Evolutionary conservation across 2,329 filamentous ascomycete species (phyloP), one percentile per base, ranked within the genome.

Genomic region (Fusarium sp.): DNA sequence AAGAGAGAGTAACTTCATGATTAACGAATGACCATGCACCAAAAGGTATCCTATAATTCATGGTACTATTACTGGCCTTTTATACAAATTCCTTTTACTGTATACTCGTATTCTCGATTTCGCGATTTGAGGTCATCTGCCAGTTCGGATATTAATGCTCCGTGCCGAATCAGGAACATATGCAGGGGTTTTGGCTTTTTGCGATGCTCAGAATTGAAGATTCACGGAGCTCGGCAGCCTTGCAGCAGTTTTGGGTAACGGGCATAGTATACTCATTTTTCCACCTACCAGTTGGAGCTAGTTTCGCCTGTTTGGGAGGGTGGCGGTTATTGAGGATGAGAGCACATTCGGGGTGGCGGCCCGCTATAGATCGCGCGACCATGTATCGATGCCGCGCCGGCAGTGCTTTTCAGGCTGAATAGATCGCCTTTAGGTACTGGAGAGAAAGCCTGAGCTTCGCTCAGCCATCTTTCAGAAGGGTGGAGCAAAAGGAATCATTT

Each of bases 1-100:
- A 18, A 70, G 25, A 28, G 55, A 39, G 6, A 62, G 28, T 7
- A 70, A 42, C 56, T 54, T 70, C 68, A 70, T 70, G 34, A 28
- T 42, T 9, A 25, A 21, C 45, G 18, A 26, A 11, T 37, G 31
- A 19, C 19, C n/a, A 2, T 49, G 14, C 21, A 16, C n/a, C 9
- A 7, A 6, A 1, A 18, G 0, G 8, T 4, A 2, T n/a, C 18
- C 49, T 52, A 52, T 52, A 52, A 12, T 41, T 19, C 18, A 6
- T 2, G 3, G 4, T 10, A 11, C 11, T 52, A 52, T 52, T 52
- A 19, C 14, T 14, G 1, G 2, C 34, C 11, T 28, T 41, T 42
- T 52, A 52, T 49, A n/a, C 18, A 7, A 2, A 6, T 11, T 26
- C 4, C 3, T 3, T 13, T 4, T 4, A 5, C 2, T 11, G 19